These are phyloP conservation scores for Pinus taeda DNA, from an alignment of 75 land plant species.

Conservation along the genomic window DNA sequence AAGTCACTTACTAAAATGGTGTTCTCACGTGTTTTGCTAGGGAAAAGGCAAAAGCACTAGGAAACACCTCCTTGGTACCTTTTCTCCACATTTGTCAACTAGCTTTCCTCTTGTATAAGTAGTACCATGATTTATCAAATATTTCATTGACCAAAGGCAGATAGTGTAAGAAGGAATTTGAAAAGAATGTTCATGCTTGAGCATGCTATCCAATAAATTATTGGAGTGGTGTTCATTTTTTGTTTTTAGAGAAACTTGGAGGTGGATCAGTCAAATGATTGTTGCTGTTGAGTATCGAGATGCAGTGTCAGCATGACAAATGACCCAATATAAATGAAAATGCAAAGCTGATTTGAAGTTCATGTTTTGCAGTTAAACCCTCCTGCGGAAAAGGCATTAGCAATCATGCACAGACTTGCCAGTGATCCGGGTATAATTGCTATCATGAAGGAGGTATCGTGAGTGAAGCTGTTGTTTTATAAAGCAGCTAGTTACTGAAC, in stretches of 20 bases:
- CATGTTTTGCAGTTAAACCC: conserved; percentile 63
- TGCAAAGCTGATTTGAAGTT: no score
- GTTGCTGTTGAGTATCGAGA: not conserved
- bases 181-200: not conserved
- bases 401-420: conserved; percentile 91
- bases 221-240: not conserved
- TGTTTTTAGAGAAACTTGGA: not conserved
- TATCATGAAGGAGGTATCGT: conserved; percentile 91
- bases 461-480: not conserved
- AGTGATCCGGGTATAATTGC: conserved; percentile 95
- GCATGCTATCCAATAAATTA: not conserved
- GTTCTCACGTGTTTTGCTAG: no score
- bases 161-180: not conserved
- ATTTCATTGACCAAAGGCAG: not conserved
- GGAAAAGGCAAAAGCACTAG: no score
- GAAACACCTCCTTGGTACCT: no score
- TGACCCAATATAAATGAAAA: no score
- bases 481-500: not conserved
- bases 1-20: no score
- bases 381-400: conserved; percentile 71
- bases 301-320: no score
- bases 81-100: no score
- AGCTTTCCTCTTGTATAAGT: no score
- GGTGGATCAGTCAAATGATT: not conserved
- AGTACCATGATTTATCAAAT: not conserved